Conservation (phyloP, 1,284 basidiomycete species). For the Coniferiporia weirii region DNA sequence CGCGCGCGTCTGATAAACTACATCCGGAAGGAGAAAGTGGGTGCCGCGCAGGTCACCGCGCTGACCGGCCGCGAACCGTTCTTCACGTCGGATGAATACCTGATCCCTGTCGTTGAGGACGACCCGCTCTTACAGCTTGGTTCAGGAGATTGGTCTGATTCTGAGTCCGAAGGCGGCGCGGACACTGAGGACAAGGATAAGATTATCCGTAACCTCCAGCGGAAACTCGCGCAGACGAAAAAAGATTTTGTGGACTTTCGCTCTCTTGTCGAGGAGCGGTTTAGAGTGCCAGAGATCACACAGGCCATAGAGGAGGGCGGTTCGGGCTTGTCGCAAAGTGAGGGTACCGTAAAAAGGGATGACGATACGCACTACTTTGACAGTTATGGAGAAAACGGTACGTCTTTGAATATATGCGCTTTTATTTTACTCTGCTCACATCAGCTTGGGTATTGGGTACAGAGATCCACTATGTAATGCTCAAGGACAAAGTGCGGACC, state of each 20-base stretch:
- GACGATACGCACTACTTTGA: slow-evolving; percentile 95
- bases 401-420: slow-evolving; percentile 20
- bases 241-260: slow-evolving; percentile 56
- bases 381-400: slow-evolving; percentile 89
- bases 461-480: slow-evolving; percentile 81
- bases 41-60: slow-evolving; percentile 37
- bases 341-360: slow-evolving; percentile 41
- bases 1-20: slow-evolving; percentile 81
- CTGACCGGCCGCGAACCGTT: slow-evolving; percentile 57
- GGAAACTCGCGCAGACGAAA: slow-evolving; percentile 46
- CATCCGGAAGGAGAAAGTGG: slow-evolving; percentile 70
- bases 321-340: slow-evolving; percentile 28
- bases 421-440: neutral
- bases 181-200: slow-evolving; percentile 30
- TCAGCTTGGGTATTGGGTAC: neutral
- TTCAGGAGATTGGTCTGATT: slow-evolving; percentile 72
- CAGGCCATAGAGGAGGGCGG: slow-evolving; percentile 36
- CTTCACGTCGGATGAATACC: slow-evolving; percentile 69
- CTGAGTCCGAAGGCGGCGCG: slow-evolving; percentile 46
- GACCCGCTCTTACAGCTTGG: slow-evolving; percentile 79
- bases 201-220: slow-evolving; percentile 44
- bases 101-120: slow-evolving; percentile 75
- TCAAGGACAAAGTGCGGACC: slow-evolving; percentile 87
- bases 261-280: slow-evolving; percentile 43
- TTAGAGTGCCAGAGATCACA: slow-evolving; percentile 34